A percentile compares a stretch with the other conserved stretches of the same genome.
Evolutionary conservation across 768 basidiomycete genomes (phyloP).

Genomic region (Lactarius hengduanensis): DNA sequence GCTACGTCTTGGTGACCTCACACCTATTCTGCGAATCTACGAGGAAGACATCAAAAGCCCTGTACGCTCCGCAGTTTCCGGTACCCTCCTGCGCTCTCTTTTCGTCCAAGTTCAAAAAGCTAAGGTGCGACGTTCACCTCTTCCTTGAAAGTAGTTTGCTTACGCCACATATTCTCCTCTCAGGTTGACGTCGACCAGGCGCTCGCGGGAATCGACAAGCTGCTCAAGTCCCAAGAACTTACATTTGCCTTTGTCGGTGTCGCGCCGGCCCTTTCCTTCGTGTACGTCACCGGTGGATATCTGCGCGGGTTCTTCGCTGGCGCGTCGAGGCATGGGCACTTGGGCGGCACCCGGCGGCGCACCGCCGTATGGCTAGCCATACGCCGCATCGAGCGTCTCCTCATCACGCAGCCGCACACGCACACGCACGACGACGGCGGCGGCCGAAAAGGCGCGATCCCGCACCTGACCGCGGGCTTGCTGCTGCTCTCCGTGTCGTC

Average conservation of each 20-base stretch:
- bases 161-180: background rate
- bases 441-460: slow-evolving; percentile 35
- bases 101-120: slow-evolving; percentile 96
- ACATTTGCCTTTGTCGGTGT: slow-evolving; percentile 98
- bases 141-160: background rate
- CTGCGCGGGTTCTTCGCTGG: slow-evolving; percentile 50
- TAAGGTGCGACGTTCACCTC: slow-evolving; percentile 54
- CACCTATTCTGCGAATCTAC: slow-evolving; percentile 81
- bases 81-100: slow-evolving; percentile 77
- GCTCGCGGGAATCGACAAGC: slow-evolving; percentile 85
- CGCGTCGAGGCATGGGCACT: slow-evolving; percentile 47
- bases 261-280: slow-evolving; percentile 80
- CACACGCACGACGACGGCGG: slow-evolving; percentile 30
- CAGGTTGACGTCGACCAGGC: slow-evolving; percentile 93
- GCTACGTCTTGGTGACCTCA: slow-evolving; percentile 79
- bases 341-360: slow-evolving; percentile 57
- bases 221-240: slow-evolving; percentile 90
- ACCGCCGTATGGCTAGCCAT: slow-evolving; percentile 67
- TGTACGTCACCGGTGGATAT: slow-evolving; percentile 65
- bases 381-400: slow-evolving; percentile 72
- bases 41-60: slow-evolving; percentile 93
- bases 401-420: slow-evolving; percentile 49
- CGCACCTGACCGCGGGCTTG: slow-evolving; percentile 68
- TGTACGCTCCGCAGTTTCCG: slow-evolving; percentile 72
- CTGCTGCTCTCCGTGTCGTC: slow-evolving; percentile 68